Base-by-base conservation (phyloP, 2,329 filamentous ascomycete species). In the Leptographium galeiforme region DNA sequence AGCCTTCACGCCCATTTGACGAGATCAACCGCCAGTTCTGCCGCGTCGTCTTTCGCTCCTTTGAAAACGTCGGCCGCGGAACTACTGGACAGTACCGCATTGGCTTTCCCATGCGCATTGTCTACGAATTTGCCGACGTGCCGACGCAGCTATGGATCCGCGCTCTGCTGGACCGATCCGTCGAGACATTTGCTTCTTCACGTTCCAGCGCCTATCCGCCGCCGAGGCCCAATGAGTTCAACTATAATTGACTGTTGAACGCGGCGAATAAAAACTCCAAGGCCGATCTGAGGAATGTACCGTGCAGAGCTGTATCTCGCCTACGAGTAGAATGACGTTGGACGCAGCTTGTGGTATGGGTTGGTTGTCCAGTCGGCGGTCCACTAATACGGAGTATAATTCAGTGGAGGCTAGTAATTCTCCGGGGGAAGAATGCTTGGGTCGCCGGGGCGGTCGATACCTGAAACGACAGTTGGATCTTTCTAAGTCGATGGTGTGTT, bases 81-180 rank as follows among this genome's bases (percentile, higher is more conserved):
- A 58, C 64, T 12, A 65, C 71, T 63, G 70, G 69, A 3, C 67
- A 67, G 39, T 68, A 67, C 51, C 62, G 69, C 32, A 57, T 70
- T 36, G 68, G 67, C 11, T 69, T 67, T 50, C 59, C 65, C 18
- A 57, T 71, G 44, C 62, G 68, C 25, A 67, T 72, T 25, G 66
- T 63, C 45, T 69, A 69, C 52, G 69, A 71, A 49, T 64, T 72
- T 58, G 66, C 64, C 33, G 64, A 64, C 39, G 55, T 60, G 10
- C 57, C 63, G 18, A 62, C 62, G 11, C 67, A 68, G 60, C 57
- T 57, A 25, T 71, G 68, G 68, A 64, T 69, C 30, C 52, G 60
- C 8, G 52, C 54, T 7, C 57, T 66, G 56, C 57, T 70, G 40
- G 62, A 63, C 39, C 59, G 58, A 32, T 66, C 66, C 40, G 60